Conservation (phyloP, 805 yeast species). For the Suhomyces faveliae region DNA sequence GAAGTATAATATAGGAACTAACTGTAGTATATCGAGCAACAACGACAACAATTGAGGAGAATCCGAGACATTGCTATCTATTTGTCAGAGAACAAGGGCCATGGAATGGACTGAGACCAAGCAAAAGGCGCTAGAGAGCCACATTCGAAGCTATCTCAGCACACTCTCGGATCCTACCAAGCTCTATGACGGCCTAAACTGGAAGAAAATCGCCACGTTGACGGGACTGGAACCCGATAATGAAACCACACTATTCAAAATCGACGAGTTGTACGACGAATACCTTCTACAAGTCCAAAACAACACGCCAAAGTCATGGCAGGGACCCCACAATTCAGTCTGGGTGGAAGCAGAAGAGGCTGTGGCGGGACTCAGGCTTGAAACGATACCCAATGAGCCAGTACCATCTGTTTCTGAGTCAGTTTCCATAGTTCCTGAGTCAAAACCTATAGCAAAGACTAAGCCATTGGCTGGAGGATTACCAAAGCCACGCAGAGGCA, state of each 20-base stretch:
- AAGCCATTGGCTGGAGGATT: not conserved
- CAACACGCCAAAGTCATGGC: not conserved
- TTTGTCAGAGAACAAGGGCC: not conserved
- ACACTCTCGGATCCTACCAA: conserved; percentile 10
- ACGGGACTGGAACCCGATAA: conserved; percentile 18
- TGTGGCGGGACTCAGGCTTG: not conserved
- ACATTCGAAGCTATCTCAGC: conserved; percentile 9
- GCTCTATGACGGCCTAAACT: conserved; percentile 19
- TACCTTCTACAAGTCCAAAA: conserved; percentile 4
- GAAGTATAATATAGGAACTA: too few relatives aligned
- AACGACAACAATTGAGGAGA: too few relatives aligned
- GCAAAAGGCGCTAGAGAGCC: conserved; percentile 12
- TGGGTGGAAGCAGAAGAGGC: not conserved
- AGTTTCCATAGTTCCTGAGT: not conserved
- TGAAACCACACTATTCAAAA: conserved; percentile 14
- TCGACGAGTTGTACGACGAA: conserved; percentile 23
- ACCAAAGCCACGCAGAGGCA: not conserved
- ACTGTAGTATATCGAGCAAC: too few relatives aligned
- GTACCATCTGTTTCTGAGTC: not conserved
- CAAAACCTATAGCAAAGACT: not conserved
- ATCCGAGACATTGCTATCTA: not conserved
- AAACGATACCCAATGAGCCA: not conserved
- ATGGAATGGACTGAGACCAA: conserved; percentile 18
- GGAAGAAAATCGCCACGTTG: conserved; percentile 15
- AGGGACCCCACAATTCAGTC: conserved; percentile 1